Evolutionary conservation across 306 rosid species (phyloP), one percentile per base, ranked within the genome.

Genomic region (Acacia acuminata): DNA sequence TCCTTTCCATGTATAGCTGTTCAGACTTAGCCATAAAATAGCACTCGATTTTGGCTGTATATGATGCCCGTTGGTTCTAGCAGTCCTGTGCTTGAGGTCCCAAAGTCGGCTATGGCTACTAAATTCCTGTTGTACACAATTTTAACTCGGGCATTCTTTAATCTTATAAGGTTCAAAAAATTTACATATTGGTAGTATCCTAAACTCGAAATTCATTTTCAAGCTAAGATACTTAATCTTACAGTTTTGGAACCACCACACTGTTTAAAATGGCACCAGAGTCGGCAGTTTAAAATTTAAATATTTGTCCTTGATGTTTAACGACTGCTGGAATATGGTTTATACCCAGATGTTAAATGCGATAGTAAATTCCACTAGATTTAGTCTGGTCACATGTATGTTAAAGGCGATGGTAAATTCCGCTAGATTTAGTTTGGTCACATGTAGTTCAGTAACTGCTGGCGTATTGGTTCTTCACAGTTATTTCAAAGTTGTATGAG

Each of bases 341-440:
- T 11, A 25, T 73, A 8, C 43, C 30, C 30, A 22, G 14, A 27
- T 48, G 44, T 44, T 48, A 58, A n/a, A 19, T 63, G 67, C 60
- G 42, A 17, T 74, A 25, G 61, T 61, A 34, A 12, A 19, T 78
- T 78, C 60, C 61, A 27, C 64, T 53, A 13, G 73, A 72, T 77
- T 44, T 30, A 16, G 11, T 8, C 3, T 36, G 43, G 4, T 43
- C 45, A 20, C 9, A 15, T 77, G 38, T 14, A 34, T 27, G 27
- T 27, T 27, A 27, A 27, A 27, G 27, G 27, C 27, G 27, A 27
- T 27, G 27, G 27, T 27, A 27, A 27, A 27, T 27, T 27, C 27
- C 27, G 0, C 27, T 27, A 27, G 27, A 27, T 27, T 27, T 27
- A 27, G 27, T 27, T 1, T 27, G 27, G 27, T 27, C 27, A 27